These are phyloP conservation scores for Plasmodium cynomolgi DNA, from an alignment of 169 alveolate species.

Conservation along the genomic window DNA sequence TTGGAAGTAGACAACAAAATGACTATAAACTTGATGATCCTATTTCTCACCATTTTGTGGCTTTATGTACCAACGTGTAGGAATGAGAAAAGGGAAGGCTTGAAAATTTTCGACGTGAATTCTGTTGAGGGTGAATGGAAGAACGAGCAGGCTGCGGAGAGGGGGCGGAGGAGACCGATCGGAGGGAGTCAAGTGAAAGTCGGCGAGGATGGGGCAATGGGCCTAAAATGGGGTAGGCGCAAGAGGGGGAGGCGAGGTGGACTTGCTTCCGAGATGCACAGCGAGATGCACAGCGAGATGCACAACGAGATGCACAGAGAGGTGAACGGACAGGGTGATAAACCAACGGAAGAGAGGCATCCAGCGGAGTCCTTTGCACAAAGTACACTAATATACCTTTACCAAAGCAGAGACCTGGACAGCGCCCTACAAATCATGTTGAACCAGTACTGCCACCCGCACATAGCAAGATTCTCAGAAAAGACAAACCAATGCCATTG, in stretches of 20 bases:
- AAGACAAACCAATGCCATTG: not conserved
- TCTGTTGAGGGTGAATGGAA: not conserved
- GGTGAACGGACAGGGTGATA: not conserved
- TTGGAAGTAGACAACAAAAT: constrained; percentile 3
- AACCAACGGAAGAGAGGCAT: not conserved
- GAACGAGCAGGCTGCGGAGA: not conserved
- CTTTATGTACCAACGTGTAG: not conserved
- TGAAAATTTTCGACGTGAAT: not conserved
- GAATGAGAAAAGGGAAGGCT: constrained; percentile 1
- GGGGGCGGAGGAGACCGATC: not conserved
- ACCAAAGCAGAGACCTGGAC: not conserved
- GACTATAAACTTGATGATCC: not conserved
- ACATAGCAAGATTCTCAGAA: constrained; percentile 1
- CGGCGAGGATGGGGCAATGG: not conserved
- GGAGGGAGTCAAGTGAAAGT: not conserved
- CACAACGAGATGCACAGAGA: too few species aligned
- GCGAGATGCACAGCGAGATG: not conserved
- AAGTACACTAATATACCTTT: not conserved
- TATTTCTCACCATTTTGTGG: not conserved
- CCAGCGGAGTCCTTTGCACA: not conserved
- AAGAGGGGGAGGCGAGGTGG: not conserved
- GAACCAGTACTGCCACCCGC: constrained; percentile 39
- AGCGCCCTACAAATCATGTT: constrained; percentile 33
- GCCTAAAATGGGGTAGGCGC: not conserved
- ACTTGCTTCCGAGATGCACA: not conserved